Evolutionary conservation across 352 stramenopile genomes (phyloP), one percentile per base, ranked within the genome.

Genomic region (Pythium rhizo-oryzae): DNA sequence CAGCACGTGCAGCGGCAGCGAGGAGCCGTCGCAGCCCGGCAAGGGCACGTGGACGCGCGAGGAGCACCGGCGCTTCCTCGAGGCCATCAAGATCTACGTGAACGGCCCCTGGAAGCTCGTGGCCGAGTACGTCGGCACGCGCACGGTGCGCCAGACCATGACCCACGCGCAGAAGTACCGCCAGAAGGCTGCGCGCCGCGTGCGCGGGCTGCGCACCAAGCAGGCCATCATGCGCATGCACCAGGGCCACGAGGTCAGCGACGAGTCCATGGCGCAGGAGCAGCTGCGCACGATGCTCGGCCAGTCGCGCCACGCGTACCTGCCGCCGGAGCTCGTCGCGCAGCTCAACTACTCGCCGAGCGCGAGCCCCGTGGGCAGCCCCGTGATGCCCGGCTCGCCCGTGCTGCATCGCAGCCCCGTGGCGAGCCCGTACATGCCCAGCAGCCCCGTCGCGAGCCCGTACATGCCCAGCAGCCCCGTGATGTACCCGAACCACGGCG

Each of bases 151-250:
- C 15, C 84, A 92, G 77, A 90, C 82, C 37, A 90, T 90, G 81
- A 91, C 82, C 0, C 83, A 93, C 55, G 84, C 81, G 23, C 84
- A 92, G 52, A 91, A 91, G 72, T 91, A 90, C 64, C 80, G 80
- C 0, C 77, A 90, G 60, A 92, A 92, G 54, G 73, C 79, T 8
- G 79, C 76, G 21, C 79, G 84, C 0, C 75, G 84, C 4, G 71
- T 90, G 9, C 84, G 84, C 11, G 84, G 84, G 0, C 62, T 92
- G 33, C 78, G 84, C 46, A 91, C 82, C 19, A 89, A 87, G 69
- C 82, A 91, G 62, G 82, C 82, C 53, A 81, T 91, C 62, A 87
- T 89, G 82, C 82, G 82, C 19, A 89, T 87, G 80, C 77, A 90
- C 69, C 79, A 79, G 24, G 80, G 82, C 35, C 82, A 90, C 62